Evolutionary conservation across 2,329 filamentous ascomycete genomes (phyloP).

Genomic region (Coleophoma eucalyptorum): DNA sequence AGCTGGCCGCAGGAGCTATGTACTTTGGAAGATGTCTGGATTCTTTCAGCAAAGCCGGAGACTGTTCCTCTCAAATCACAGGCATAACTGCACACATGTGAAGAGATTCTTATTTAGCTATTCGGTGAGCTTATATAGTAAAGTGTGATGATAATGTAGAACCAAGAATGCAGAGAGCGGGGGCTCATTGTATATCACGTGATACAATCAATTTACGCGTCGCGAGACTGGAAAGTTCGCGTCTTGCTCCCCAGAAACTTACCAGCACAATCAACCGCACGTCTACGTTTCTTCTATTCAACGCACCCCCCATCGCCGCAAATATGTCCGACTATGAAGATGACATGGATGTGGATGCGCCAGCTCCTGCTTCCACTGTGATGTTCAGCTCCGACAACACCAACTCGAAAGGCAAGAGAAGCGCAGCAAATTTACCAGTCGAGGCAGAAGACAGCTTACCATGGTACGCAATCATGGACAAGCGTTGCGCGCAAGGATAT

Average conservation of each 20-base stretch:
- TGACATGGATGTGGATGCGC: constrained; percentile 66
- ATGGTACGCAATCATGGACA: constrained; percentile 54
- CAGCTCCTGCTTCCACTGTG: constrained; percentile 44
- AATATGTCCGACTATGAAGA: constrained; percentile 55
- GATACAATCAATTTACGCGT: not conserved
- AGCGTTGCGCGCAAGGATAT: no score
- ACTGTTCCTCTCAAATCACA: no score
- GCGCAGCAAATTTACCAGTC: constrained; percentile 86
- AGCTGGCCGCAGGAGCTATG: no score
- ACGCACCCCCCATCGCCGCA: constrained; percentile 20
- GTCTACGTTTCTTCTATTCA: constrained; percentile 32
- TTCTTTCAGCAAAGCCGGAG: no score
- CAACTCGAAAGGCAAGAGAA: constrained; percentile 82
- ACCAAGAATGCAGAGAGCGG: no score
- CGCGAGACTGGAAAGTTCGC: not conserved
- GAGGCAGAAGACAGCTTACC: constrained; percentile 92
- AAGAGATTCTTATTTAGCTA: no score
- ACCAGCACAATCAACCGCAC: not conserved
- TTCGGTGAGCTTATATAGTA: no score
- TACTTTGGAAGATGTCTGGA: no score
- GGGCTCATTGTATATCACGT: no score
- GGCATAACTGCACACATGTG: no score
- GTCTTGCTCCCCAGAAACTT: not conserved
- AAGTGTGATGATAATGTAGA: no score
- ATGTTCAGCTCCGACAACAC: constrained; percentile 72